A percentile compares a stretch with the other conserved stretches of the same genome.
Evolutionary conservation across 2,329 filamentous ascomycete genomes (phyloP).

Genomic region (Paecilomyces variotii): DNA sequence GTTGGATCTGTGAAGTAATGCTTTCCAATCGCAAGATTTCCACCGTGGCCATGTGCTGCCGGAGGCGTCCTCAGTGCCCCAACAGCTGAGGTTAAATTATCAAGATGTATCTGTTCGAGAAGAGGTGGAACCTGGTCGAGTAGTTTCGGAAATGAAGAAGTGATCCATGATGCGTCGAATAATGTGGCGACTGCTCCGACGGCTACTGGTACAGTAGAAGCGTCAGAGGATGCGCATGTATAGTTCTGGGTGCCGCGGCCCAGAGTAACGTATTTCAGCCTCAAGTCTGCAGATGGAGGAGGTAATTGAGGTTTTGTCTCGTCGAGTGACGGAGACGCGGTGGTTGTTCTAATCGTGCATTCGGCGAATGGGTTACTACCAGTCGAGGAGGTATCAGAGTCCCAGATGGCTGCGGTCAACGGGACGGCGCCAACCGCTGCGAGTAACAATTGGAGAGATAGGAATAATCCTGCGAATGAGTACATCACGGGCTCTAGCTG

Average conservation of each 20-base stretch:
- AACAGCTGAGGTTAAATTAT: slow-evolving; percentile 20
- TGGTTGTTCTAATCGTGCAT: not conserved
- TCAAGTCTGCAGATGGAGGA: slow-evolving; percentile 16
- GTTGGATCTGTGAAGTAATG: slow-evolving; percentile 25
- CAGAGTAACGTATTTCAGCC: slow-evolving; percentile 37
- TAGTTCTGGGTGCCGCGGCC: slow-evolving; percentile 47
- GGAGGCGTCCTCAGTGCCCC: slow-evolving; percentile 10
- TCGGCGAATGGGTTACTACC: not conserved
- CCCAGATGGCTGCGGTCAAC: not conserved
- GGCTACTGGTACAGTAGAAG: slow-evolving; percentile 23
- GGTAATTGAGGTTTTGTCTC: slow-evolving; percentile 21
- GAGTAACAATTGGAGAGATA: not conserved
- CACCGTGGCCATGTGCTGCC: slow-evolving; percentile 6
- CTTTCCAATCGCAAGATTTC: slow-evolving; percentile 24
- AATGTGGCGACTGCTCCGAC: slow-evolving; percentile 40
- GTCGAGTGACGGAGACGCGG: slow-evolving; percentile 4
- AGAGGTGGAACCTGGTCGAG: slow-evolving; percentile 20
- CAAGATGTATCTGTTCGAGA: slow-evolving; percentile 13
- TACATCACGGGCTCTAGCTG: not conserved
- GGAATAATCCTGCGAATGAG: not conserved
- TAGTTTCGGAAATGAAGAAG: slow-evolving; percentile 15
- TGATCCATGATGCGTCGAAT: slow-evolving; percentile 36
- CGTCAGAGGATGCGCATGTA: slow-evolving; percentile 29
- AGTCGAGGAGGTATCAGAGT: not conserved
- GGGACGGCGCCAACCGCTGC: not conserved